Conservation (phyloP, 2,329 filamentous ascomycete genomes). For the Xylogone sp. region DNA sequence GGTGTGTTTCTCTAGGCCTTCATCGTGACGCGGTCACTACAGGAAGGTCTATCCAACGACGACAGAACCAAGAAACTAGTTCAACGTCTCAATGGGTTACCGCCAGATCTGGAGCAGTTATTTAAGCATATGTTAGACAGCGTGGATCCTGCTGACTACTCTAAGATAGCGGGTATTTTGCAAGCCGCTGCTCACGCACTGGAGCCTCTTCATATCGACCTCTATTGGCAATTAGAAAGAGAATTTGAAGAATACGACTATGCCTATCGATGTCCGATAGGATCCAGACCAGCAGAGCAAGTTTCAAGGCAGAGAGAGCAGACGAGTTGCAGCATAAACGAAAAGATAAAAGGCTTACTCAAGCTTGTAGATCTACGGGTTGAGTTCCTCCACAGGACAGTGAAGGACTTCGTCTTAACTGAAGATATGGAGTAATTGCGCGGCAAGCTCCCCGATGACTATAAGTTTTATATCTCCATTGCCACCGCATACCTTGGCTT, state of each 20-base stretch:
- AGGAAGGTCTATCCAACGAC: constrained; percentile 2
- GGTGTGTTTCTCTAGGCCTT: constrained; percentile 7
- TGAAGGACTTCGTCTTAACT: constrained; percentile 9
- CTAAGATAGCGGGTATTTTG: constrained; percentile 12
- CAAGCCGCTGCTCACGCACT: neutral
- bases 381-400: constrained; percentile 8
- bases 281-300: neutral
- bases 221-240: neutral
- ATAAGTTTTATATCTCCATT: neutral
- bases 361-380: neutral
- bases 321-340: neutral
- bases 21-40: constrained; percentile 1
- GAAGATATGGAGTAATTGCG: neutral
- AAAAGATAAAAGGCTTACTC: neutral
- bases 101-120: constrained; percentile 15
- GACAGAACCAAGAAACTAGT: constrained; percentile 14
- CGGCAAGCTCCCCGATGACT: neutral
- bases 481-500: constrained; percentile 1
- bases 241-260: neutral
- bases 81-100: constrained; percentile 11
- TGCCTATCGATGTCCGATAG: neutral
- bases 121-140: constrained; percentile 16
- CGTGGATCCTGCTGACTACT: constrained; percentile 8
- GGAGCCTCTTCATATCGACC: neutral
- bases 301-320: neutral